Conservation (phyloP, 176 grass and related monocot genomes). For the Coix lacrymajobi region DNA sequence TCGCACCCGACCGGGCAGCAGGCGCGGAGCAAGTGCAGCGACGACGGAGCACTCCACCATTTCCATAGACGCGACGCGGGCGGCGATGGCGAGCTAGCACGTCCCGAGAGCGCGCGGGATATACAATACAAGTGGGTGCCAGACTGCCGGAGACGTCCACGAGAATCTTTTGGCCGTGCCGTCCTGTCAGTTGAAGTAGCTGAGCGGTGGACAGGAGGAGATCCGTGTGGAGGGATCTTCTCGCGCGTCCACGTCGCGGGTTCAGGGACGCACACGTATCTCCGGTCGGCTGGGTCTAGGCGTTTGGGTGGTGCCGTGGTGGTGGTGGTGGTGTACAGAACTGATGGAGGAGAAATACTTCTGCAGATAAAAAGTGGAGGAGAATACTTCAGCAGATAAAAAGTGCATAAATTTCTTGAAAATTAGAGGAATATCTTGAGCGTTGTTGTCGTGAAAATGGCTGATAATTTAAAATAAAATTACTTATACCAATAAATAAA, state of each 20-base stretch:
- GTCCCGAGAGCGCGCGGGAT: neutral
- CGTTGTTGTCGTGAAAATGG: no score
- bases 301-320: conserved; percentile 18
- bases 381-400: neutral
- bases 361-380: neutral
- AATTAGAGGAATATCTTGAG: no score
- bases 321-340: neutral
- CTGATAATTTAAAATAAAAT: no score
- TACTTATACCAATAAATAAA: no score
- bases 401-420: neutral
- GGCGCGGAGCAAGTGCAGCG: neutral
- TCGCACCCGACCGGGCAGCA: neutral
- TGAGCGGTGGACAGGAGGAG: conserved; percentile 43
- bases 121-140: neutral
- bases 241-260: conserved; percentile 6
- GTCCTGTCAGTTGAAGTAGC: neutral
- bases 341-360: neutral
- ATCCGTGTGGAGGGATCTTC: conserved; percentile 29
- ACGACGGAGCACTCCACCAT: conserved; percentile 45
- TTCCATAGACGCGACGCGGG: conserved; percentile 25
- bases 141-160: conserved; percentile 15
- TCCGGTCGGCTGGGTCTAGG: neutral
- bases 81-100: neutral
- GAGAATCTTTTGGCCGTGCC: neutral
- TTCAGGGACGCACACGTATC: conserved; percentile 16